These are phyloP conservation scores for Austroboletus eburneus DNA, from an alignment of 768 basidiomycete species.

Conservation along the genomic window DNA sequence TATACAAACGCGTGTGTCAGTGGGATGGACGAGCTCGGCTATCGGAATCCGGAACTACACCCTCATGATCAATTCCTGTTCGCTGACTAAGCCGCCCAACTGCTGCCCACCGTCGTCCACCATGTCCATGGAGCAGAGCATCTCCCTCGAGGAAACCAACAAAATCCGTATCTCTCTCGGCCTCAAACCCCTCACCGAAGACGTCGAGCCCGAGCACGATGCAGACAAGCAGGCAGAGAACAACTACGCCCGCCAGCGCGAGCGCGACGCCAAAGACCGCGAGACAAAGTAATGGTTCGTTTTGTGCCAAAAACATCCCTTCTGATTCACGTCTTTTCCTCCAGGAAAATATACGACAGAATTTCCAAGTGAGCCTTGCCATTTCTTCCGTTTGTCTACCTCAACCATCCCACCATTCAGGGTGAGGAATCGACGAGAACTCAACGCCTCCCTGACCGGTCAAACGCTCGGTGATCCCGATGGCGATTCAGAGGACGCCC, in stretches of 20 bases:
- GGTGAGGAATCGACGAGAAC: constrained; percentile 91
- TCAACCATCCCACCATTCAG: constrained; percentile 51
- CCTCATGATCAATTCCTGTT: no score
- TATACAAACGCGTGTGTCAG: not conserved
- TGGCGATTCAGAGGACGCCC: constrained; percentile 69
- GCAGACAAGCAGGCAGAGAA: constrained; percentile 82
- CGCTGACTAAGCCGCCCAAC: no score
- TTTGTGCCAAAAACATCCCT: constrained; percentile 3
- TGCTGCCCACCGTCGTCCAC: constrained; percentile 10
- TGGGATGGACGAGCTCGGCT: no score
- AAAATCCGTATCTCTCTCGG: constrained; percentile 93
- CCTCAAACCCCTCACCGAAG: constrained; percentile 88
- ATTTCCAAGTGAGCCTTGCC: constrained; percentile 82
- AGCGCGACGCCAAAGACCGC: constrained; percentile 63
- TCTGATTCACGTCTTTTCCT: constrained; percentile 21
- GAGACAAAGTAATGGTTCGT: constrained; percentile 65
- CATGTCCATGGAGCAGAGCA: constrained; percentile 80
- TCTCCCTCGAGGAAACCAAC: constrained; percentile 93
- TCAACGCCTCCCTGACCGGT: constrained; percentile 89
- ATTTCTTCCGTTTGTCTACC: constrained; percentile 17
- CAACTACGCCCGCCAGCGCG: constrained; percentile 75
- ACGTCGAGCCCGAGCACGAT: constrained; percentile 62
- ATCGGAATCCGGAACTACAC: no score
- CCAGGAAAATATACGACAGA: constrained; percentile 65
- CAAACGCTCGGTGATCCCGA: constrained; percentile 87